Percentiles rank a stretch among this genome's conserved stretches.
Evolutionary conservation across 768 basidiomycete species (phyloP).

Genomic region (Boletus sensibilis): DNA sequence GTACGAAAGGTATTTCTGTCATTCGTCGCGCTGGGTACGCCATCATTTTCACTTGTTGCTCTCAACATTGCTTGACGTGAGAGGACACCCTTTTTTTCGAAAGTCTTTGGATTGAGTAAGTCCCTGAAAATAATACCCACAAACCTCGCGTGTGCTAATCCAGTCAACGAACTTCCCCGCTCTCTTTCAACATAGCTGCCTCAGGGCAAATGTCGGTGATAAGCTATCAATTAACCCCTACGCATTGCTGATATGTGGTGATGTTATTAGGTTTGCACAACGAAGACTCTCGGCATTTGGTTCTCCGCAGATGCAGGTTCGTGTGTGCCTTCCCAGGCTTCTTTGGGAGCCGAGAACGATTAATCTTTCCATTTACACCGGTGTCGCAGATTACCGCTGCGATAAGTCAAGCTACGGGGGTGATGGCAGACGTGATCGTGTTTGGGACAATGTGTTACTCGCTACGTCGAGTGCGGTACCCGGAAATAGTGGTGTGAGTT

Average conservation of each 20-base stretch:
- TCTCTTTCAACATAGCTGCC: conserved; percentile 10
- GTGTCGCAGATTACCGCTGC: conserved; percentile 12
- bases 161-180: neutral
- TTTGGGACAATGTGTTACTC: conserved; percentile 19
- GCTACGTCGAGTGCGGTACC: conserved; percentile 18
- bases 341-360: neutral
- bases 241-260: conserved; percentile 6
- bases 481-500: conserved; percentile 20
- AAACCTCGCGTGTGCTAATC: neutral
- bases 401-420: conserved; percentile 9
- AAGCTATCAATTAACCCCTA: neutral
- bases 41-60: neutral
- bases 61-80: conserved; percentile 13
- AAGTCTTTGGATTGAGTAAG: conserved; percentile 32
- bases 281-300: conserved; percentile 23
- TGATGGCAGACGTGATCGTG: conserved; percentile 13
- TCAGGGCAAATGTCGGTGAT: conserved; percentile 29
- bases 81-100: neutral
- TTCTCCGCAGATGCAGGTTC: conserved; percentile 19
- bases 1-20: conserved; percentile 17
- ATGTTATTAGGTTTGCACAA: conserved; percentile 17
- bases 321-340: neutral
- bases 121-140: neutral
- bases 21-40: conserved; percentile 24
- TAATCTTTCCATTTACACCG: neutral